Evolutionary conservation across 108 stramenopile genomes (phyloP).

Genomic region (Discostella stelligeroides): DNA sequence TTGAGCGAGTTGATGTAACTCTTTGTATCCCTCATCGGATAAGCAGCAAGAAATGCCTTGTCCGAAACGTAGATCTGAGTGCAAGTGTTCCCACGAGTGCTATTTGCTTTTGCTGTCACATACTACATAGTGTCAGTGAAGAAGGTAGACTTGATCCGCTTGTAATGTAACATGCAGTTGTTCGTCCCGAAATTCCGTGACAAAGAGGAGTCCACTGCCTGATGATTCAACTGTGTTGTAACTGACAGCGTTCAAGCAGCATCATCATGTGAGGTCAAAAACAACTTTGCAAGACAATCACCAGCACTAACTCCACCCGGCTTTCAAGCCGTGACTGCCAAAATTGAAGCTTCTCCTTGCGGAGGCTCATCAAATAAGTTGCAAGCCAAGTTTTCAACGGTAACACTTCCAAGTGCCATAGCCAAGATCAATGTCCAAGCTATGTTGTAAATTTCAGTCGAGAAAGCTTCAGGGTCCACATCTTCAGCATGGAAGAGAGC

Average conservation of each 20-base stretch:
- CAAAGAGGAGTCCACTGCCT: background rate
- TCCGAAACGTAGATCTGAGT: slow-evolving; percentile 28
- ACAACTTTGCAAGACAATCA: slow-evolving; percentile 42
- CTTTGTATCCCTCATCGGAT: no score
- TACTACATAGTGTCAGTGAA: slow-evolving; percentile 42
- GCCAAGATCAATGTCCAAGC: background rate
- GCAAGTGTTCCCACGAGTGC: slow-evolving; percentile 19
- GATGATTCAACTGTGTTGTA: slow-evolving; percentile 18
- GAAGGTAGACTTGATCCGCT: background rate
- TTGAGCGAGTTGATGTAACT: slow-evolving; percentile 26
- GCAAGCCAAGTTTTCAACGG: background rate
- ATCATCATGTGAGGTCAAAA: slow-evolving; percentile 14
- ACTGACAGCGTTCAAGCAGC: slow-evolving; percentile 27
- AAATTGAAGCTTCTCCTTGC: background rate
- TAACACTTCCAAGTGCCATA: background rate
- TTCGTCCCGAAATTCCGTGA: background rate
- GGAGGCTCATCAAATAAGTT: background rate
- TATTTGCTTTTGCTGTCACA: slow-evolving; percentile 23
- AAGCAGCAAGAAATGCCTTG: no score
- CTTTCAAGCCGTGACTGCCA: slow-evolving; percentile 6
- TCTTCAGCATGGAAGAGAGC: background rate
- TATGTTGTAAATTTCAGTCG: background rate
- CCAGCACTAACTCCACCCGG: slow-evolving; percentile 22
- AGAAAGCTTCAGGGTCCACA: background rate
- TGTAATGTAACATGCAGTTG: background rate